Evolutionary conservation across 352 stramenopile species (phyloP).

Genomic region (Phytophthora europaea): DNA sequence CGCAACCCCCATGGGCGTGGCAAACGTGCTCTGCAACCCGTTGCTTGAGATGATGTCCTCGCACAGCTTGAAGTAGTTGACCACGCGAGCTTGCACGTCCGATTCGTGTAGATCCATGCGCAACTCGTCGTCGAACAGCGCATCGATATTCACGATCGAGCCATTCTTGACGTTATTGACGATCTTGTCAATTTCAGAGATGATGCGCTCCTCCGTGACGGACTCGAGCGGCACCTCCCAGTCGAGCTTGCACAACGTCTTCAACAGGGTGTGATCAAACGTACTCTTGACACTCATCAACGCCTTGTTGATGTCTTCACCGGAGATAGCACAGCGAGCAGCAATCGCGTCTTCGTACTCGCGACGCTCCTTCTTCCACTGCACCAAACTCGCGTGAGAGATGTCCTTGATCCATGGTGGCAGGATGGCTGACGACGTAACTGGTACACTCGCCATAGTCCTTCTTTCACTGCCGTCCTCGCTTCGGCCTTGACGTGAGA

Average conservation of each 20-base stretch:
- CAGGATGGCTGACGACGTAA: not conserved
- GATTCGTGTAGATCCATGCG: not conserved
- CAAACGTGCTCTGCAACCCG: not conserved
- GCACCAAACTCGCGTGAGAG: conserved; percentile 3
- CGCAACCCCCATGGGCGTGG: not conserved
- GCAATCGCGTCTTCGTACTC: conserved; percentile 8
- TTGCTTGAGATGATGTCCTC: not conserved
- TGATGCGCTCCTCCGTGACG: not conserved
- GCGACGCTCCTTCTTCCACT: conserved; percentile 4
- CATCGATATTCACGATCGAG: conserved; percentile 1
- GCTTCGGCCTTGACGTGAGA: too few relatives aligned
- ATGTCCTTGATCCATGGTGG: conserved; percentile 11
- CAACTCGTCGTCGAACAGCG: conserved; percentile 14
- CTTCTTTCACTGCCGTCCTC: too few relatives aligned
- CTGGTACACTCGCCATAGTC: too few relatives aligned
- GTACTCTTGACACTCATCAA: not conserved
- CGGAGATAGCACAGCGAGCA: not conserved
- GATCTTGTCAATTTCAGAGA: conserved; percentile 7
- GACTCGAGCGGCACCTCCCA: not conserved
- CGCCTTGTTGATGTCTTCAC: not conserved
- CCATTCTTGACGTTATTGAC: conserved; percentile 7
- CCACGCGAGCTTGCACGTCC: not conserved
- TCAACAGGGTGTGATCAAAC: not conserved
- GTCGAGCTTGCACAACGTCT: conserved; percentile 3
- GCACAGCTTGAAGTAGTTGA: not conserved